Evolutionary conservation across 2,329 filamentous ascomycete genomes (phyloP).

Genomic region (Penicillium digitatum): DNA sequence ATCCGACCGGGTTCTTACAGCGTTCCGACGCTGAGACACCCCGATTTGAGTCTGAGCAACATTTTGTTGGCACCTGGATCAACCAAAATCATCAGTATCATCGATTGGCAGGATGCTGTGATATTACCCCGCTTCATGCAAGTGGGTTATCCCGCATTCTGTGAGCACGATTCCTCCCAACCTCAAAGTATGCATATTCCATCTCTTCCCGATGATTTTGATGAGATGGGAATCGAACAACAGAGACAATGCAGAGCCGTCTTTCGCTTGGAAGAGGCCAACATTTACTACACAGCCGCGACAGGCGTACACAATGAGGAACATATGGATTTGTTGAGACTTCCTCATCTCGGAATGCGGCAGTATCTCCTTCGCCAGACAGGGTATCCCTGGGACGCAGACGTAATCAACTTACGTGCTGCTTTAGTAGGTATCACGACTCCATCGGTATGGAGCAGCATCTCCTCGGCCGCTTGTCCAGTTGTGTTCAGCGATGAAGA

Average conservation of each 20-base stretch:
- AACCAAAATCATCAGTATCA: slow-evolving; percentile 26
- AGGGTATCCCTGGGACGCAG: slow-evolving; percentile 29
- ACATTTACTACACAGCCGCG: slow-evolving; percentile 31
- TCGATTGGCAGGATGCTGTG: slow-evolving; percentile 29
- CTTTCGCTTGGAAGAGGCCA: slow-evolving; percentile 19
- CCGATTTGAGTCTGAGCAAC: slow-evolving; percentile 27
- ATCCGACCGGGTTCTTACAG: slow-evolving; percentile 12
- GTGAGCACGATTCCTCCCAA: slow-evolving; percentile 23
- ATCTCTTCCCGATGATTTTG: slow-evolving; percentile 25
- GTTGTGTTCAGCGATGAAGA: slow-evolving; percentile 23
- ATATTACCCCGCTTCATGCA: slow-evolving; percentile 27
- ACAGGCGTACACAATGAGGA: slow-evolving; percentile 23
- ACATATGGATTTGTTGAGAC: slow-evolving; percentile 21
- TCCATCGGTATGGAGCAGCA: slow-evolving; percentile 33
- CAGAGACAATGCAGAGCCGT: slow-evolving; percentile 17
- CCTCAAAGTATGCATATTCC: slow-evolving; percentile 25
- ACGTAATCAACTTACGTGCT: slow-evolving; percentile 28
- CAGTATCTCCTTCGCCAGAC: slow-evolving; percentile 28
- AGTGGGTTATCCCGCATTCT: slow-evolving; percentile 27
- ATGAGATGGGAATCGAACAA: slow-evolving; percentile 19
- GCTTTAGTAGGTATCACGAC: slow-evolving; percentile 25
- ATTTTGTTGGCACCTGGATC: slow-evolving; percentile 26
- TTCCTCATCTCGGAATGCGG: slow-evolving; percentile 24
- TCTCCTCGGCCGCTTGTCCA: slow-evolving; percentile 30
- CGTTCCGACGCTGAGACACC: slow-evolving; percentile 25